Base-by-base conservation (phyloP, 306 rosid genomes). In the Bauhinia variegata region DNA sequence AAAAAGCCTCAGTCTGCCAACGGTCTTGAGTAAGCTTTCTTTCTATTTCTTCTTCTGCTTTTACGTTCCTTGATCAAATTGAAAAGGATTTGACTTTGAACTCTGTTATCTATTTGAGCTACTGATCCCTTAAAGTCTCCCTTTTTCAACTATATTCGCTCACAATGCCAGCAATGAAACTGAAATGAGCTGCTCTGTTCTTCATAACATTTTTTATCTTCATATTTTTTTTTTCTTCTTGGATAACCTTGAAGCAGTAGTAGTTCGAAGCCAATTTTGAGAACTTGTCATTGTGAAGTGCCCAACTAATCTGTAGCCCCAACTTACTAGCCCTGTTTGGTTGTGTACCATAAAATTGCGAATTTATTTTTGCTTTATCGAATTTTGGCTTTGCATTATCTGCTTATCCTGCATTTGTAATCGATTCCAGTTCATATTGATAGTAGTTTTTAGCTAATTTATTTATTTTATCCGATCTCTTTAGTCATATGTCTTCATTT, bases 1-100 rank as follows among this genome's bases (percentile, higher is more conserved):
- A 68, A 59, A 47, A 82, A 63, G 70, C 78, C 89, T 60, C 78
- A 82, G 32, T 42, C 79, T 5, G 42, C 62, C 14, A 70, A 77
- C 36, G 75, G 57, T 60, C 84, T 83, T 38, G 77, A 79, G 97
- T 88, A 78, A 71, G 82, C 34, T 43, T 18, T 47, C 18, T 8
- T 36, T 18, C 39, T 31, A 23, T 9, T 63, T 34, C 11, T 38
- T 2, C 16, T 39, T 23, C 28, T 2, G 28, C 28, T 11, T 8
- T 42, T 56, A 1, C 2, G 2, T 55, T 10, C 53, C 30, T 30
- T 46, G 16, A 65, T 63, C 38, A 17, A 61, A 28, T 48, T 52
- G 43, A 14, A 28, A 6, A 53, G 43, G 11, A 8, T 44, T 41
- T 33, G 12, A 57, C 15, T 49, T 55, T 46, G 12, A 12, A 42